Evolutionary conservation across 768 basidiomycete species (phyloP).

Genomic region (Multifurca ochricompacta): DNA sequence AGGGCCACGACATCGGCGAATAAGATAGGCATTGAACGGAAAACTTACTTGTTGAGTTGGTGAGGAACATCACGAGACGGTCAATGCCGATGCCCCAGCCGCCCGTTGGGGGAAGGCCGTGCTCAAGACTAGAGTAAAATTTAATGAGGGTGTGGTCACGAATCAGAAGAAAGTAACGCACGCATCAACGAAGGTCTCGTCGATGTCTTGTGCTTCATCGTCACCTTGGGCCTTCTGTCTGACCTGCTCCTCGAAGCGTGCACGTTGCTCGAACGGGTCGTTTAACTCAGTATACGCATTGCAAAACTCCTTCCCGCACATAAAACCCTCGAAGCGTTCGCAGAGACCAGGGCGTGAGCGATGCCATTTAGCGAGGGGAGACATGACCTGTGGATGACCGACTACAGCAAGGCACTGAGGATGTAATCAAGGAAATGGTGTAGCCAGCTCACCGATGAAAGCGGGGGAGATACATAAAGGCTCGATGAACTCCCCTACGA

Average conservation of each 20-base stretch:
- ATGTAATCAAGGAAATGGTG: neutral
- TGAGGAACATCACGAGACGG: conserved; percentile 97
- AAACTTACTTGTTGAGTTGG: conserved; percentile 81
- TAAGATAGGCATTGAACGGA: neutral
- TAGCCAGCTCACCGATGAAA: conserved; percentile 66
- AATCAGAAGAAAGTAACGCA: conserved; percentile 30
- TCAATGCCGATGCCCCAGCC: conserved; percentile 98
- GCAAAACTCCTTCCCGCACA: conserved; percentile 97
- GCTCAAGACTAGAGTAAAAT: conserved; percentile 64
- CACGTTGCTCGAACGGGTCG: conserved; percentile 93
- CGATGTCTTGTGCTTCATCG: conserved; percentile 95
- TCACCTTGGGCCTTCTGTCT: conserved; percentile 94
- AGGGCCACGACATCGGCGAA: conserved; percentile 11
- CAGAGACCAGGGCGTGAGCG: conserved; percentile 94
- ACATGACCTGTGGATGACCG: conserved; percentile 99
- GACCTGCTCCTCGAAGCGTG: conserved; percentile 93
- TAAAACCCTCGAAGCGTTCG: conserved; percentile 97
- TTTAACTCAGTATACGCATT: conserved; percentile 99
- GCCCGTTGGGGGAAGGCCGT: conserved; percentile 94
- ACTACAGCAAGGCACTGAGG: conserved; percentile 36
- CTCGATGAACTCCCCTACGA: conserved; percentile 97
- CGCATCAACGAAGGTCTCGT: conserved; percentile 95
- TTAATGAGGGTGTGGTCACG: neutral
- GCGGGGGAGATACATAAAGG: conserved; percentile 92
- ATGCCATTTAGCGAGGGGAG: conserved; percentile 97